Evolutionary conservation across 345 rosid genomes (phyloP).

Genomic region (Brassica juncea): DNA sequence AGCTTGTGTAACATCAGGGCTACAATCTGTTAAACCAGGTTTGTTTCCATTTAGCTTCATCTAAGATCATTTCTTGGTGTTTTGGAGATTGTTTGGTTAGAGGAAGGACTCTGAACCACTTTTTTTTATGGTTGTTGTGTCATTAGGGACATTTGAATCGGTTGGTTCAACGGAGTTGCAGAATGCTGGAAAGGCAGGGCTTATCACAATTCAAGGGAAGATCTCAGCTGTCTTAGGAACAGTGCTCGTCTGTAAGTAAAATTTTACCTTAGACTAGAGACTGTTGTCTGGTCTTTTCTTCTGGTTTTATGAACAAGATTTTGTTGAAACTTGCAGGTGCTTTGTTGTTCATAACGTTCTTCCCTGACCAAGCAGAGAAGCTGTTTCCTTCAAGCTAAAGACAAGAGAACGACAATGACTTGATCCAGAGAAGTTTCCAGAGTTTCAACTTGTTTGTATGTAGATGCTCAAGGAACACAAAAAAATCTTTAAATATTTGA

Average conservation of each 20-base stretch:
- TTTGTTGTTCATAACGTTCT: constrained; percentile 75
- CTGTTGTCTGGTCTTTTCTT: not conserved
- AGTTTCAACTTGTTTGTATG: not conserved
- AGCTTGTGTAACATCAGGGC: constrained; percentile 86
- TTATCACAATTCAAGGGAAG: constrained; percentile 83
- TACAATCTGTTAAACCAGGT: constrained; percentile 89
- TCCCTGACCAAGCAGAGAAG: constrained; percentile 95
- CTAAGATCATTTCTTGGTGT: not conserved
- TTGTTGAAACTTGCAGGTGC: constrained; percentile 59
- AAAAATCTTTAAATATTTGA: not conserved
- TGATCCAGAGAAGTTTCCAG: not conserved
- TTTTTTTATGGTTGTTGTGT: not conserved
- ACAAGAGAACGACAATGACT: constrained; percentile 1
- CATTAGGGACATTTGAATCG: constrained; percentile 74
- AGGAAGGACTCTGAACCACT: too few relatives aligned
- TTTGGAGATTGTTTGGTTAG: too few relatives aligned
- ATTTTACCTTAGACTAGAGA: not conserved
- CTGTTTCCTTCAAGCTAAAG: constrained; percentile 56
- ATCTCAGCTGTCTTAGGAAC: constrained; percentile 94
- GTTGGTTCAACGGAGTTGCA: constrained; percentile 70
- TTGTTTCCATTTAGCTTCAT: constrained; percentile 15
- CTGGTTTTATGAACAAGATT: not conserved
- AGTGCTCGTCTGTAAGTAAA: constrained; percentile 78
- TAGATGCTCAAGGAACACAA: not conserved
- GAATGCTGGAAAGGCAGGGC: constrained; percentile 92